Evolutionary conservation across 768 basidiomycete species (phyloP).

Genomic region (Mycena polygramma): DNA sequence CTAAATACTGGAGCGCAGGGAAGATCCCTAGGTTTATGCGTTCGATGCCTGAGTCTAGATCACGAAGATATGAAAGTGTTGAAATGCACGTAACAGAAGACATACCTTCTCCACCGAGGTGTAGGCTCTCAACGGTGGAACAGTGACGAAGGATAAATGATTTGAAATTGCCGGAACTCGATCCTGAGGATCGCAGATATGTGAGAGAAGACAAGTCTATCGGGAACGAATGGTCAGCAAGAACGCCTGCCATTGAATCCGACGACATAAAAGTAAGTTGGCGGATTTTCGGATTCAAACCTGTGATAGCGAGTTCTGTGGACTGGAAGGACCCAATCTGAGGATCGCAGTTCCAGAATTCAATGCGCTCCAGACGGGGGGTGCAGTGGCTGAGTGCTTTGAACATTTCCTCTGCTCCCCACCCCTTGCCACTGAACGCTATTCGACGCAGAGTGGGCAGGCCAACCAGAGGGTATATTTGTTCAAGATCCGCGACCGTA

Average conservation of each 20-base stretch:
- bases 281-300: too few relatives aligned
- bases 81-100: neutral
- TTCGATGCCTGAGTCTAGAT: conserved; percentile 1
- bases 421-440: too few relatives aligned
- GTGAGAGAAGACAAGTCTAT: neutral
- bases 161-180: neutral
- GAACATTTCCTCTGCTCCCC: too few relatives aligned
- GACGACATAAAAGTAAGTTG: too few relatives aligned
- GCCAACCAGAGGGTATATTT: neutral
- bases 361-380: too few relatives aligned
- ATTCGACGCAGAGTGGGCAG: neutral
- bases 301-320: too few relatives aligned
- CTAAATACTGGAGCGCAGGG: neutral
- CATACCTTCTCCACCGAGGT: neutral
- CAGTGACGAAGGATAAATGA: neutral
- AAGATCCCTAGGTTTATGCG: neutral
- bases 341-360: too few relatives aligned
- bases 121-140: neutral
- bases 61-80: neutral
- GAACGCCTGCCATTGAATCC: neutral
- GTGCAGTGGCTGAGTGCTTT: too few relatives aligned
- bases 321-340: too few relatives aligned
- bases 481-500: neutral
- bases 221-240: neutral
- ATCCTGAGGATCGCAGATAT: neutral